Base-by-base conservation (phyloP, 2,329 filamentous ascomycete genomes). In the Huntiella omanensis region DNA sequence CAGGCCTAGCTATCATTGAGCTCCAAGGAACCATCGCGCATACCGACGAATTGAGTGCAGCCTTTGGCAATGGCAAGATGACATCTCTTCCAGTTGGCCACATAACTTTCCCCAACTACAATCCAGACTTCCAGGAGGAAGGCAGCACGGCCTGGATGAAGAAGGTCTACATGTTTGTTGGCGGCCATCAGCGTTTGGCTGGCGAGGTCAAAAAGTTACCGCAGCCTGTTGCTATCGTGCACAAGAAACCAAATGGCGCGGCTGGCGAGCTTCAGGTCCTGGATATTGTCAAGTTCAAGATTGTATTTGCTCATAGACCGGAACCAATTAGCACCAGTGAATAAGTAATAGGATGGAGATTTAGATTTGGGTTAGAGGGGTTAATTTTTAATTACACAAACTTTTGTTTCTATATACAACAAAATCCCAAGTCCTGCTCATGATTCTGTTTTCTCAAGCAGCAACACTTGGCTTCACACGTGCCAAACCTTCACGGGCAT, bases 151-250 rank as follows among this genome's bases (percentile, higher is more conserved):
- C 71, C 7, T 95, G 87, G 87, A 93, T 88, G 83, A 92, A 86
- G 62, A 71, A 75, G 33, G 85, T 88, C 22, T 83, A 93, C 57
- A 65, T 96, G 42, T 94, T 88, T 58, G 73, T 96, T 4, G 91
- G 88, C 4, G 75, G 80, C 56, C 82, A 95, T 59, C 91, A 96
- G 64, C 73, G 87, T 50, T 71, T 96, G 57, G 83, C 77, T 1
- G 91, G 91, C 3, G 86, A 96, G 60, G 77, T 93, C 42, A 93
- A 86, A 68, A 93, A 86, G 62, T 63, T 96, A 43, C 71, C 73
- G 4, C 82, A 75, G 56, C 78, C 87, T 2, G 58, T 95, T 53
- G 91, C 80, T 3, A 67, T 96, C n/a, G 68, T 96, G 17, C 71
- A 77, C 52, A 75, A 72, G 55, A 64, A 70, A 8, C 33, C 45